Evolutionary conservation across 208 protist species (phyloP).

Genomic region (Angomonas deanei): DNA sequence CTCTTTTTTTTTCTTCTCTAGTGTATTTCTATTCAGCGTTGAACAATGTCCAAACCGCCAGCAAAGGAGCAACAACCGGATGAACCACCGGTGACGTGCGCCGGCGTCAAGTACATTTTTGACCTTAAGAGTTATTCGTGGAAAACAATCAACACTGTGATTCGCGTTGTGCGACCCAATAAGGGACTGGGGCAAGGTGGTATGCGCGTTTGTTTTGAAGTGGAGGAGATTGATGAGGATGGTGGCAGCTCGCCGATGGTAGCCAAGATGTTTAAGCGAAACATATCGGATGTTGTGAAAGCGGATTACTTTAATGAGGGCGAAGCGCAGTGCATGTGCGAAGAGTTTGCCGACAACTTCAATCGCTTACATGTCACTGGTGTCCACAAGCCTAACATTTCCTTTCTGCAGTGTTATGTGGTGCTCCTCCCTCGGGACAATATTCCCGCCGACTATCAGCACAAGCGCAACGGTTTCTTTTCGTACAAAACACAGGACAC

Average conservation of each 20-base stretch:
- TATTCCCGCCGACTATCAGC: conserved; percentile 44
- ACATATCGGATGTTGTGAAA: conserved; percentile 67
- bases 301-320: conserved; percentile 87
- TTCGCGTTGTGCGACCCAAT: conserved; percentile 39
- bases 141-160: conserved; percentile 54
- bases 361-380: conserved; percentile 46
- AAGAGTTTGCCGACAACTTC: conserved; percentile 79
- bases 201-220: conserved; percentile 81
- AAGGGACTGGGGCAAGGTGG: conserved; percentile 58
- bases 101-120: conserved; percentile 70
- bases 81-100: conserved; percentile 37
- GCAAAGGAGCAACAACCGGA: conserved; percentile 6
- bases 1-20: not conserved
- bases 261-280: conserved; percentile 80
- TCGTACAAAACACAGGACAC: conserved; percentile 71
- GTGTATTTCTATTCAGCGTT: no score
- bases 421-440: conserved; percentile 48
- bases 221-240: conserved; percentile 80
- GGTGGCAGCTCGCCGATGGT: conserved; percentile 52
- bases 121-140: conserved; percentile 50
- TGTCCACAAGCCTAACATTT: conserved; percentile 61
- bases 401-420: conserved; percentile 84
- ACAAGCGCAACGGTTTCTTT: conserved; percentile 55
- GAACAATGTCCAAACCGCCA: not conserved
- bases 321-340: conserved; percentile 82